Base-by-base conservation (phyloP, 2,329 filamentous ascomycete species). In the Sordariomycetes sp. region DNA sequence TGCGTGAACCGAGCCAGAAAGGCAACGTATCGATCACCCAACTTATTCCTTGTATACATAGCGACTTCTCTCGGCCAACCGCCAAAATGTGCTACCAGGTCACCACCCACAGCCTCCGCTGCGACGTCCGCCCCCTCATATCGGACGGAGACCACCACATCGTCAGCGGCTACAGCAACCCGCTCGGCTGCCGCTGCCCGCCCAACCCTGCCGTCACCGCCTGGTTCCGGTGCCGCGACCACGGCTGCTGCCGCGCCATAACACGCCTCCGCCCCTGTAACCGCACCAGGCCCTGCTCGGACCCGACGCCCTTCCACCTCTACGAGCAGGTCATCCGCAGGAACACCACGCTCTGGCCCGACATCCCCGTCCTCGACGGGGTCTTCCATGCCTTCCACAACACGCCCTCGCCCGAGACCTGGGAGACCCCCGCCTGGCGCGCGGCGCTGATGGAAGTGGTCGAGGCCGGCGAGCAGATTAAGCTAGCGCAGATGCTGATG, bases 101-200 rank as follows among this genome's bases (percentile, higher is more conserved):
- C 22, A 28, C 63, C 54, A 65, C 61, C 3, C 68, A 70, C 59
- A 66, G 60, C 2, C 60, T 69, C 53, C 53, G 58, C 14, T 70
- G 68, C 64, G 67, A 70, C 55, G 56, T 62, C 37, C 64, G 68
- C 6, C 66, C 68, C 5, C 18, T 67, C 55, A 58, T 69, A 16
- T 67, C 63, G 1, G 62, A 65, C 43, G 66, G 64, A 18, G 11
- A n/a, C 1, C 55, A 55, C n/a, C 8, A 54, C n/a, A 63, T 64
- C 40, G 54, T 67, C 18, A 62, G 69, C 52, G 59, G 65, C 10
- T 68, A 70, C 59, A 55, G 60, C 0, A 8, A 52, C 1, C 64
- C 68, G 0, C 8, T 32, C 1, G 11, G 20, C 7, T 70, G 68
- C 60, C 18, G 24, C 2, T 69, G 67, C 51, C 4, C 40, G 14